Conservation (phyloP, 441 rosid species). For the Metrosideros polymorpha region DNA sequence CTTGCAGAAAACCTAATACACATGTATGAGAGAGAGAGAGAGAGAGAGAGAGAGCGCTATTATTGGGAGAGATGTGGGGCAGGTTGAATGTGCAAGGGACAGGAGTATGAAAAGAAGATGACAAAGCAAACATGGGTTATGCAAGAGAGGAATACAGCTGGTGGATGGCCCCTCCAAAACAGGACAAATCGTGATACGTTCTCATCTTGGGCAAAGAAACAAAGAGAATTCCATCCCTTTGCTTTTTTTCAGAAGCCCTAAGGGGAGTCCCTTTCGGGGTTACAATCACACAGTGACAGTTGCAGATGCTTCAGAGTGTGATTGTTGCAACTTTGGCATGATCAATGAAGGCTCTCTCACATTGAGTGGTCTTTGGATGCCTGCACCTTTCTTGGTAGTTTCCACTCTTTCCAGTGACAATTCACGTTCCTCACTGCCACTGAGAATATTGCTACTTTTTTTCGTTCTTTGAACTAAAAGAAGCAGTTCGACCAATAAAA, state of each 20-base stretch:
- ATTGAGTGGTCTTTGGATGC: background rate
- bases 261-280: background rate
- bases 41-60: background rate
- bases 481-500: no score
- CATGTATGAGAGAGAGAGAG: background rate
- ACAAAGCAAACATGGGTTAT: slow-evolving; percentile 16
- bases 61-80: background rate
- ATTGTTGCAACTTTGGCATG: background rate
- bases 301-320: background rate
- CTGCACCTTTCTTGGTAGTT: background rate
- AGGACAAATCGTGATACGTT: background rate
- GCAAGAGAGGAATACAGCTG: slow-evolving; percentile 28
- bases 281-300: background rate
- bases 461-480: background rate
- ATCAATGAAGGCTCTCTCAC: background rate
- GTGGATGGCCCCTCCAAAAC: slow-evolving; percentile 14
- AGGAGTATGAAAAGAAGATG: slow-evolving; percentile 13
- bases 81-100: background rate
- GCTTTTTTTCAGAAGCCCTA: background rate
- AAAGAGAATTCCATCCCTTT: background rate
- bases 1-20: background rate
- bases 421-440: background rate
- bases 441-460: background rate
- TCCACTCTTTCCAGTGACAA: background rate
- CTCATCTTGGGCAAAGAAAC: background rate